Base-by-base conservation (phyloP, 257 asterid species). In the Rhazya stricta region DNA sequence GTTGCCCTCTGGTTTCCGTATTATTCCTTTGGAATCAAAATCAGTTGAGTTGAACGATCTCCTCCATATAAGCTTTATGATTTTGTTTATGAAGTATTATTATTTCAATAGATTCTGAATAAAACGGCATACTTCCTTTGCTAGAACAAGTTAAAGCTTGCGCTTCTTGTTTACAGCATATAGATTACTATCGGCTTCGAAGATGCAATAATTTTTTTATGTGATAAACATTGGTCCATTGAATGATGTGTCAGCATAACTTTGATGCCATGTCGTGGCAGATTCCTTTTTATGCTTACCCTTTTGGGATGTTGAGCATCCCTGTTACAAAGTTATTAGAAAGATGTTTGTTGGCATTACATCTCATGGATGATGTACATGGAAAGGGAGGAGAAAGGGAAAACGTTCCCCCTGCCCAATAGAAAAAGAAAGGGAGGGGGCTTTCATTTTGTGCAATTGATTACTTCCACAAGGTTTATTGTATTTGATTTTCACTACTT, bases 1-100 rank as follows among this genome's bases (percentile, higher is more conserved):
- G 72, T 84, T 95, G 21, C 99, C 99, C 30, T 95, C 99, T 7
- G 99, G 99, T 78, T 95, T 95, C 69, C 98, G 99, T 67, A 80
- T 95, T 56, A 95, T 93, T 70, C 97, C 98, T 0, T 87, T 95
- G 12, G 96, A 95, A 67, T 77, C 90, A 23, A 95, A 95, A 88
- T 81, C 97, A 89, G 97, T 94, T 91, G 80, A 84, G 94, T 77
- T 54, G 25, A 34, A 16, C 3, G 3, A 5, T 61, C 36, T 46
- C 51, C 36, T 46, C 51, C 67, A 30, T 9, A 0, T 18, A 30
- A 23, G 13, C 11, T 42, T 45, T 32, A 9, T n/a, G 18, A 39
- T 48, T 16, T 67, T 50, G 46, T 16, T 58, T 19, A 3, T 9
- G 21, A 43, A 27, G 5, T 21, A 18, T 48, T 56, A 12, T 53